These are phyloP conservation scores for Eucalyptus pauciflora DNA, from an alignment of 345 rosid genomes.

Conservation along the genomic window DNA sequence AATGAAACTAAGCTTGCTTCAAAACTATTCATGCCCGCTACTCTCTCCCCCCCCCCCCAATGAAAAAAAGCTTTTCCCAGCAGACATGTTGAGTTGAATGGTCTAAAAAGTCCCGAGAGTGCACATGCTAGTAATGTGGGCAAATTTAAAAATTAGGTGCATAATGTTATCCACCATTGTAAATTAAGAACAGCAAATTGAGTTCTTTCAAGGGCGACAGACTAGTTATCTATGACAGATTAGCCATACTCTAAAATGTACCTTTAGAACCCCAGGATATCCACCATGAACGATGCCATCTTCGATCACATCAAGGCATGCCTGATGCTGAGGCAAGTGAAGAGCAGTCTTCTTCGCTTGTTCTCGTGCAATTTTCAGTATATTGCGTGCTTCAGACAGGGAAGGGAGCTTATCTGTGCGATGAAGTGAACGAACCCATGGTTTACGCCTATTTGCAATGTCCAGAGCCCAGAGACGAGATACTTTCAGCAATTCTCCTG, in stretches of 20 bases:
- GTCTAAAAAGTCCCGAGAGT: neutral
- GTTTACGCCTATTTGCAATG: slow-evolving; percentile 61
- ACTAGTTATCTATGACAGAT: neutral
- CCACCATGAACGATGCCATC: slow-evolving; percentile 93
- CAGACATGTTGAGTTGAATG: neutral
- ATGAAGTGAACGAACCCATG: slow-evolving; percentile 78
- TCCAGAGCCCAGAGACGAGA: slow-evolving; percentile 83
- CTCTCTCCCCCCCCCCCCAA: neutral
- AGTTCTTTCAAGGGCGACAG: neutral
- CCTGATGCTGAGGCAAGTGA: slow-evolving; percentile 89
- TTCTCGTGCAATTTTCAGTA: slow-evolving; percentile 45
- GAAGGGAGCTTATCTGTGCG: slow-evolving; percentile 84
- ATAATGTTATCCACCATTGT: neutral
- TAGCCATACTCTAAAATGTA: neutral
- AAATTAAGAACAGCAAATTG: neutral
- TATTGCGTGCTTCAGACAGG: slow-evolving; percentile 63
- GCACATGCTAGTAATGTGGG: neutral
- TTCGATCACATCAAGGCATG: slow-evolving; percentile 83
- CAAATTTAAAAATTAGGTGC: neutral
- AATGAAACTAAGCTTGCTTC: neutral
- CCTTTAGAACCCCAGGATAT: slow-evolving; percentile 82
- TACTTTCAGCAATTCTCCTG: slow-evolving; percentile 67
- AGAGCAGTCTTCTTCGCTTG: slow-evolving; percentile 73
- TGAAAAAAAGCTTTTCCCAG: neutral
- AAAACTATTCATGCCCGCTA: neutral